Evolutionary conservation across 1,139 yeast genomes (phyloP).

Genomic region (Ashbya aceris): DNA sequence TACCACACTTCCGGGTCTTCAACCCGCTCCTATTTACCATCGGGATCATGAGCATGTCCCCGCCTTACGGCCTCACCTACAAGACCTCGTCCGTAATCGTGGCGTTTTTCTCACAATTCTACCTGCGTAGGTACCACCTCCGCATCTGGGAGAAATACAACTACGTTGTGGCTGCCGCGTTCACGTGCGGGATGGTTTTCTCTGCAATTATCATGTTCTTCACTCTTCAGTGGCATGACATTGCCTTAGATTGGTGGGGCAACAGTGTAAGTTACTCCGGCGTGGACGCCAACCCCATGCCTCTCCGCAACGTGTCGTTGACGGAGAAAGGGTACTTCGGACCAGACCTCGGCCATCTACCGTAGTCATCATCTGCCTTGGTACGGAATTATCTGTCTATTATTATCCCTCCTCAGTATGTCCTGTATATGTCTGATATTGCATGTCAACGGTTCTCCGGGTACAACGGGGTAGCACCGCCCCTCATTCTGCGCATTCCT

Average conservation of each 20-base stretch:
- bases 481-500: no score
- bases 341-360: constrained; percentile 31
- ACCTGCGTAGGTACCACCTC: constrained; percentile 39
- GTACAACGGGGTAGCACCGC: no score
- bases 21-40: constrained; percentile 42
- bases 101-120: constrained; percentile 44
- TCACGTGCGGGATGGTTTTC: constrained; percentile 53
- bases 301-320: constrained; percentile 18
- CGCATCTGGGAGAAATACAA: constrained; percentile 61
- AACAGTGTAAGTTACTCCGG: constrained; percentile 39
- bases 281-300: constrained; percentile 32
- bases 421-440: no score
- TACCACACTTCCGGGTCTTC: constrained; percentile 19
- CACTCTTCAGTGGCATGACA: constrained; percentile 40
- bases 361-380: no score
- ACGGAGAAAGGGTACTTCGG: constrained; percentile 42
- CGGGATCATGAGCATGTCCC: constrained; percentile 37
- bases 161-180: constrained; percentile 49
- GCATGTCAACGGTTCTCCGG: no score
- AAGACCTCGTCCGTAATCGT: constrained; percentile 43
- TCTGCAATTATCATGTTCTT: constrained; percentile 47
- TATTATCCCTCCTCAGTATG: no score
- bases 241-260: constrained; percentile 50
- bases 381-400: no score
- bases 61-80: constrained; percentile 51